Evolutionary conservation across 495 filamentous ascomycete species (phyloP), one percentile per base, ranked within the genome.

Genomic region (Lineolata rhizophorae): DNA sequence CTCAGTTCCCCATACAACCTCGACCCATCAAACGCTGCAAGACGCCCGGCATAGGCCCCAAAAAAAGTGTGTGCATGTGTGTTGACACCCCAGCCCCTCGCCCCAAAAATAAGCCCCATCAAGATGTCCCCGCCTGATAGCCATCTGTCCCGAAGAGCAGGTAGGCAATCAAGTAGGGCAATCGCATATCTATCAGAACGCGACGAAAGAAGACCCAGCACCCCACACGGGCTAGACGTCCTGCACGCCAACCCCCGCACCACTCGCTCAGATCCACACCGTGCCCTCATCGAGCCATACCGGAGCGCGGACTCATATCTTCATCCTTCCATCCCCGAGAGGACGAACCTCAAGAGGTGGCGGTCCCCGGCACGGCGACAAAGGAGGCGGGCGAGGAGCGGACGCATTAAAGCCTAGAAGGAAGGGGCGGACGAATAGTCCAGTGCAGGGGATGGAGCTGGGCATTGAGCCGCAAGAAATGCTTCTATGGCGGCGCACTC

Each of bases 21-120:
- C n/a, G n/a, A n/a, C n/a, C n/a, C n/a, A n/a, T n/a, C n/a, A n/a
- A n/a, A n/a, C 27, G 32, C 26, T 29, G 13, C 27, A 35, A 28
- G 49, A 35, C 37, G 20, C 13, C 6, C 18, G 35, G 21, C 29
- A 39, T 10, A 43, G 31, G 24, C 56, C 56, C 46, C 45, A 45
- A 45, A 54, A 42, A 34, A 39, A 43, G 48, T 55, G 45, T 56
- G 62, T 4, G 19, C 30, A 19, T 20, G 19, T 22, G 15, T n/a
- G 6, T 25, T 25, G 22, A 25, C 6, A 25, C n/a, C 6, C 6
- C n/a, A 64, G 68, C 77, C 72, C 77, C 84, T 93, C 83, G 82
- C 76, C 71, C 79, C 87, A 79, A 93, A 81, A 94, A 92, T 97
- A 81, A 93, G 87, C 87, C 87, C 87, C 87, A 92, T 97, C 82